Evolutionary conservation across 176 grass and related monocot genomes (phyloP).

Genomic region (Avena sativa): DNA sequence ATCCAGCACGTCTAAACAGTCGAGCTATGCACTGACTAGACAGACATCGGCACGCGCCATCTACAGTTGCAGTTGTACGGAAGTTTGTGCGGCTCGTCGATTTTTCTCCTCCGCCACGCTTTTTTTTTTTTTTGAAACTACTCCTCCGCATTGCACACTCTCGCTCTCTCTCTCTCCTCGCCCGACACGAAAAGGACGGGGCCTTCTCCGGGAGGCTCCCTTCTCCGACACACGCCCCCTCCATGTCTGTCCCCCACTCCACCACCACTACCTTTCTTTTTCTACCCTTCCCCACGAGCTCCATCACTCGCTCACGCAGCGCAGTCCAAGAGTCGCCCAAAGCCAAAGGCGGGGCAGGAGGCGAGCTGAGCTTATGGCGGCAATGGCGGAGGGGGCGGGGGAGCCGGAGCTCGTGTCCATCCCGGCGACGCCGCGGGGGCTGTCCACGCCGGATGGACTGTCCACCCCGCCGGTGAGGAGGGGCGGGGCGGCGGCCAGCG

Average conservation of each 20-base stretch:
- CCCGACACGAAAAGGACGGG: slow-evolving; percentile 32
- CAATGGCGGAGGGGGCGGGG: slow-evolving; percentile 22
- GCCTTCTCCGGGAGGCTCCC: slow-evolving; percentile 22
- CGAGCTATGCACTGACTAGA: neutral
- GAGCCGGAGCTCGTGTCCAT: slow-evolving; percentile 94
- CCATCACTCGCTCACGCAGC: neutral
- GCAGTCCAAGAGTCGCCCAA: neutral
- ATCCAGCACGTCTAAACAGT: slow-evolving; percentile 26
- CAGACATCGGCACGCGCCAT: neutral
- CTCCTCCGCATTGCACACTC: neutral
- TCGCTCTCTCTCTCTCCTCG: slow-evolving; percentile 3
- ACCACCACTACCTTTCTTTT: slow-evolving; percentile 24
- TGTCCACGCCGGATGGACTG: slow-evolving; percentile 65
- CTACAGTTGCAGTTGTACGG: neutral
- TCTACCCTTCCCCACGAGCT: neutral
- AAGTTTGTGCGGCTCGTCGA: neutral
- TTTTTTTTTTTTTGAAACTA: no score
- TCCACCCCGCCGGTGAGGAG: slow-evolving; percentile 37
- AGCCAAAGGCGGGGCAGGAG: neutral
- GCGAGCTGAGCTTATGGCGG: slow-evolving; percentile 22
- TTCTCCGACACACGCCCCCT: slow-evolving; percentile 34
- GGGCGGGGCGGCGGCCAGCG: slow-evolving; percentile 43
- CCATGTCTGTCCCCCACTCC: neutral
- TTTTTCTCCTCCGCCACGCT: neutral
- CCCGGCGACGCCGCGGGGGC: slow-evolving; percentile 74